Conservation (phyloP, 75 land plant species). For the Adiantum capillusveneris region DNA sequence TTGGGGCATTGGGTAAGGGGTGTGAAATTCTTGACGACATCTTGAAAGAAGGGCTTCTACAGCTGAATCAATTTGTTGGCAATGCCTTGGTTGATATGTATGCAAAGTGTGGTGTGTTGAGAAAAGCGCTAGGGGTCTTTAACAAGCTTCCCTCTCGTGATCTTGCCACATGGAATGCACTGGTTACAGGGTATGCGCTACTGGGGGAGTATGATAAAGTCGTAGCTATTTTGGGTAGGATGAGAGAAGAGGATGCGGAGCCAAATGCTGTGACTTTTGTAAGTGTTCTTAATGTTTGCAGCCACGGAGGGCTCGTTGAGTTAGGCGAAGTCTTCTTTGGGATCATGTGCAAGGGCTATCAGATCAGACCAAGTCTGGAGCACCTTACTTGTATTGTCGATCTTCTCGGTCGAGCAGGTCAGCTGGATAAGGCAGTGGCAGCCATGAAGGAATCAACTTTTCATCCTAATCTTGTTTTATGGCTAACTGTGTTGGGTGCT, state of each 20-base stretch:
- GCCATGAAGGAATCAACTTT: neutral
- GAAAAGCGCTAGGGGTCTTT: slow-evolving; percentile 10
- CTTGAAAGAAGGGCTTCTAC: neutral
- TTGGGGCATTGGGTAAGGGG: neutral
- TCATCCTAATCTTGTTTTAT: too few relatives aligned
- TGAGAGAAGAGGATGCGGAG: neutral
- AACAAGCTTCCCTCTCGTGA: neutral
- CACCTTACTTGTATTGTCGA: slow-evolving; percentile 17
- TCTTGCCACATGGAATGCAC: slow-evolving; percentile 9
- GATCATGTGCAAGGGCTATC: neutral
- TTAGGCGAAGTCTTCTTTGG: slow-evolving; percentile 2
- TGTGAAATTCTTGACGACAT: slow-evolving; percentile 5
- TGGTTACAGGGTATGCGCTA: slow-evolving; percentile 17
- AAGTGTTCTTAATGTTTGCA: slow-evolving; percentile 7
- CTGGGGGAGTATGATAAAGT: slow-evolving; percentile 7
- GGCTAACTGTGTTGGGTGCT: too few relatives aligned
- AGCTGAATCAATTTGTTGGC: slow-evolving; percentile 3
- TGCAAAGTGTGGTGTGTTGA: slow-evolving; percentile 6
- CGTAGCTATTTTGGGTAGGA: neutral
- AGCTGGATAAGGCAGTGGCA: slow-evolving; percentile 1
- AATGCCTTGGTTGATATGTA: slow-evolving; percentile 16
- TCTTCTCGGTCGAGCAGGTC: slow-evolving; percentile 13
- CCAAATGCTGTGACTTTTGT: neutral
- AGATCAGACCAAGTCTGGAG: slow-evolving; percentile 4
- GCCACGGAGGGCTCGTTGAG: slow-evolving; percentile 8